Base-by-base conservation (phyloP, 2,329 filamentous ascomycete species). In the Aspergillus sp. region DNA sequence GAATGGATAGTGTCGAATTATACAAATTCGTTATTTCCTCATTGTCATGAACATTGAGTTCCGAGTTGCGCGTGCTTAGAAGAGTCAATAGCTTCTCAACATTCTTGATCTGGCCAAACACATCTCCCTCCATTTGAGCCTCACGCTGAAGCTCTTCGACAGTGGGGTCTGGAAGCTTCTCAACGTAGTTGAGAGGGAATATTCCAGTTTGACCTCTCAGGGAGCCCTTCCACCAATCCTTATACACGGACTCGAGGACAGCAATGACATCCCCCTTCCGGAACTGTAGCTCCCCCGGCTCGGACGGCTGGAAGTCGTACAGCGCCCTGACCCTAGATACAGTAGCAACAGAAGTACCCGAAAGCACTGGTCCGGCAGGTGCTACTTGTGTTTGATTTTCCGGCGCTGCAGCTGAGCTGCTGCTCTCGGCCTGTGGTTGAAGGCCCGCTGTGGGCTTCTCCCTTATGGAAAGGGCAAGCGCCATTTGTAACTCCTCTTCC, bases 211-310 rank as follows among this genome's bases (percentile, higher is more conserved):
- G 91, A 18, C 95, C 95, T 71, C 93, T 87, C 58, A 99, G 80
- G 42, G 93, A 96, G 1, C 95, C 95, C 67, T 96, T 93, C 95
- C 95, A 99, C 95, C 95, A 99, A 75, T 99, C 95, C 76, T 98
- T 99, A 79, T 96, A 99, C 2, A 98, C 95, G 1, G 93, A 97
- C 76, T 98, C 95, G 41, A 99, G 82, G 15, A 99, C 95, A 1
- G 95, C 93, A 73, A 99, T 99, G 41, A 98, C 89, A 72, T 99
- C 95, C 26, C 95, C 93, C 78, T 96, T 96, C 66, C 93, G 89
- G 74, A 99, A 99, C 66, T 96, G 92, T 60, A 99, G 81, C 78
- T 99, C 95, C 48, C 93, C 95, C 0, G 92, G 86, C 74, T 99
- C 95, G 0, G 93, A 96, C 2, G 95, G 93, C 50, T 89, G 87